Evolutionary conservation across 1,284 basidiomycete genomes (phyloP), one percentile per base, ranked within the genome.

Genomic region (Cystobasidiaceae sp.): DNA sequence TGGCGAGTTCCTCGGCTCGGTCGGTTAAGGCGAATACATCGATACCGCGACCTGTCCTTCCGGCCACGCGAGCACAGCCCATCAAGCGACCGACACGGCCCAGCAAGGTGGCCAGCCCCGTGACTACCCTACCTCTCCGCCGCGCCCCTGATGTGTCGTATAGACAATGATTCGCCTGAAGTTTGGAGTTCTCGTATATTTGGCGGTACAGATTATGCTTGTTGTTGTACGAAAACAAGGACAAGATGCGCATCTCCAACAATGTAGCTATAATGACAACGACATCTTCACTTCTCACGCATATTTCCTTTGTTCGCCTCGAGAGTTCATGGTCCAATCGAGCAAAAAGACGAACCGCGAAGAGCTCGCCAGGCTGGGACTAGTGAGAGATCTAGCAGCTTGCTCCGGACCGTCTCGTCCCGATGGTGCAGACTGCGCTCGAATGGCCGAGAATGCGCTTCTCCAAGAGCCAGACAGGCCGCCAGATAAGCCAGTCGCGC

Each of bases 271-370:
- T n/a, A n/a, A n/a, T n/a, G n/a, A n/a, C n/a, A n/a, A n/a, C n/a
- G 37, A n/a, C 11, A 39, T 39, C n/a, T 11, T n/a, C 11, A 39
- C n/a, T 11, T 25, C 4, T 54, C 51, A 54, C 32, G 60, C 60
- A 37, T 62, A 49, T 27, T 56, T 43, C 51, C 61, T 33, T 30
- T 64, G 41, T 33, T 64, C 61, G 2, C 61, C 61, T 9, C 61
- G 27, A 2, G 41, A 48, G 25, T 64, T 64, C 41, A 55, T 56
- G 9, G 61, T 56, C 61, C 61, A 64, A 25, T 64, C 61, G 0
- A 64, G 51, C 51, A 64, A 64, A 30, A 56, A 52, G 43, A 56
- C 61, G 39, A 64, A 64, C 8, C 52, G 48, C n/a, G 48, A 48
- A 2, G 61, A 45, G 9, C 49, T 34, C 13, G 61, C 61, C 23